Base-by-base conservation (phyloP, 2,329 filamentous ascomycete genomes). In the Achaetomium macrosporum region DNA sequence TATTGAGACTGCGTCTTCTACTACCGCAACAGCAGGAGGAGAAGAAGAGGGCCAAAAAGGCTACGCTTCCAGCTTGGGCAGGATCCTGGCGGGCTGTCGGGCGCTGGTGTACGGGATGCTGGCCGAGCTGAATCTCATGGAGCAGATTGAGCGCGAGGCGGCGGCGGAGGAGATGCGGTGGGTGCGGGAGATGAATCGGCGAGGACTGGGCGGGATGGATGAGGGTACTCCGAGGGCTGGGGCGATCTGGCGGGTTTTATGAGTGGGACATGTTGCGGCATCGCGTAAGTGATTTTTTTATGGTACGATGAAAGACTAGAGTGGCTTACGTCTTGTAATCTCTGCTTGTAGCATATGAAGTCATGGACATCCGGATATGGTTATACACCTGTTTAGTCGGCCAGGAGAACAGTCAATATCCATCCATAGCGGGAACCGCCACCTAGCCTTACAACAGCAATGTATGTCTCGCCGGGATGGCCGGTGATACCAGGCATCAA, bases 81-180 rank as follows among this genome's bases (percentile, higher is more conserved):
- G 69, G 29, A 73, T 82, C 58, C 64, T 85, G 37, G 66, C 65
- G 7, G 74, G 71, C 2, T 79, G 75, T 51, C 65, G 71, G 19
- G 63, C 61, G 15, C 65, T 87, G 42, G 73, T 85, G 12, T 63
- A 69, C 44, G 79, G 76, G 35, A 86, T 86, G 82, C 66, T 83
- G 42, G 71, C 70, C n/a, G 84, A 87, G 69, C 68, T 87, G 57
- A 66, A 66, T n/a, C 55, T 76, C 54, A 87, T 87, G 83, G 74
- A 74, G 51, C 73, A 76, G 61, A 78, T 87, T 51, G 81, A 85
- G 67, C 69, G 68, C 43, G 80, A 82, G 59, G 77, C 80, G 5
- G 66, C 81, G 48, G 69, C 67, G 43, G 71, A 75, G 42, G 84
- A 87, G 66, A 73, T 74, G 51, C 72, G 71, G 40, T 85, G 83